Evolutionary conservation across 106 monocot genomes (phyloP).

Genomic region (Vanilla planifolia): DNA sequence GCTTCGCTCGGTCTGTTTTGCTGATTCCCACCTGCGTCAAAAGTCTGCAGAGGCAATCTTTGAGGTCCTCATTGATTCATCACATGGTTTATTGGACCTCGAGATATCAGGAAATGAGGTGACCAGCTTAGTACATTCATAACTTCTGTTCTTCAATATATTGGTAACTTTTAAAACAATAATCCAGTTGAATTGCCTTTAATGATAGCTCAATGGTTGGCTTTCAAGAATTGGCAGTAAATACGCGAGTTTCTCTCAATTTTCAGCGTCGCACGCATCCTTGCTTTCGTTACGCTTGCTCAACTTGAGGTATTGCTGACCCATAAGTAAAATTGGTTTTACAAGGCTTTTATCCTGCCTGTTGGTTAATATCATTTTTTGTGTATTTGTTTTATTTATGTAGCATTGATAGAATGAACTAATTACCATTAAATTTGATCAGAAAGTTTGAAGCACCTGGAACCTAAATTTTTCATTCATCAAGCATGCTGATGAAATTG

Average conservation of each 20-base stretch:
- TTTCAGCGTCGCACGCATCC: conserved; percentile 16
- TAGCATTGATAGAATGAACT: too few relatives aligned
- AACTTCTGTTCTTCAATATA: background rate
- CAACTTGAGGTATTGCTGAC: conserved; percentile 44
- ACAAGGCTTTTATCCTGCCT: background rate
- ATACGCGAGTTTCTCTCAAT: conserved; percentile 13
- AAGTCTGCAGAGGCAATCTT: conserved; percentile 43
- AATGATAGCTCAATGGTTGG: conserved; percentile 56
- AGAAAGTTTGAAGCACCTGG: too few relatives aligned
- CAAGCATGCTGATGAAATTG: too few relatives aligned
- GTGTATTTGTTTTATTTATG: too few relatives aligned
- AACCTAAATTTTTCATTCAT: too few relatives aligned
- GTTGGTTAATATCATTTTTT: too few relatives aligned
- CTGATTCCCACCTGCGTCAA: conserved; percentile 44
- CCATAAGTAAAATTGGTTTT: background rate
- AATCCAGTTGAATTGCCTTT: background rate
- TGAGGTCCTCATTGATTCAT: conserved; percentile 36
- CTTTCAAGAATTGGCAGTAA: conserved; percentile 36
- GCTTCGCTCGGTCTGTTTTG: conserved; percentile 32
- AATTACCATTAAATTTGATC: too few relatives aligned
- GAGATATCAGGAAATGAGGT: conserved; percentile 78
- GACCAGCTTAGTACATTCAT: conserved; percentile 10
- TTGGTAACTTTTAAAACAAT: background rate
- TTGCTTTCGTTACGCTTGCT: conserved; percentile 50
- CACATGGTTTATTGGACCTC: conserved; percentile 34